Conservation (phyloP, 352 stramenopile species). For the Phytophthora litchii region DNA sequence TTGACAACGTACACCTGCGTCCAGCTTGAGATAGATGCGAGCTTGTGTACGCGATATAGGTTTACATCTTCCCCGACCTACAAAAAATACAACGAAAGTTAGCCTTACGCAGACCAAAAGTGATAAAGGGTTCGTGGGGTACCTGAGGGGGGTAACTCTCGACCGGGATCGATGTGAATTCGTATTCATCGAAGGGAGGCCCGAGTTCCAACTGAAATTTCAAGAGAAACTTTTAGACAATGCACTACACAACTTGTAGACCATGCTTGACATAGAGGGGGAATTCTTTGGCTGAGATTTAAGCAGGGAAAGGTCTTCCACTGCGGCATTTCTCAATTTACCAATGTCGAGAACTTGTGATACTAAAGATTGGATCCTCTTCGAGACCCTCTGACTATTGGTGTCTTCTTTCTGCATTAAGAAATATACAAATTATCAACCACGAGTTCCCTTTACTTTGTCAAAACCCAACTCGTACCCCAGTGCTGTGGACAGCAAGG, state of each 20-base stretch:
- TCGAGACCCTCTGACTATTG: conserved; percentile 62
- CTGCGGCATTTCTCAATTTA: conserved; percentile 61
- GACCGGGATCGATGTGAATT: conserved; percentile 72
- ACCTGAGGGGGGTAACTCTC: conserved; percentile 82
- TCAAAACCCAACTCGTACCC: conserved; percentile 31
- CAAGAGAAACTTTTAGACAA: too few species aligned
- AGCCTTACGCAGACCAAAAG: background rate
- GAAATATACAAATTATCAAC: background rate
- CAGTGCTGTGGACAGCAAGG: conserved; percentile 58
- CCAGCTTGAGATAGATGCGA: conserved; percentile 84
- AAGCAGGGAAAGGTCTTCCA: conserved; percentile 73
- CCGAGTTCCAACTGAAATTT: conserved; percentile 59
- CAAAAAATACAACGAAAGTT: background rate
- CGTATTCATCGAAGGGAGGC: conserved; percentile 66
- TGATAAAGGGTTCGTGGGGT: background rate
- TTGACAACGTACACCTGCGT: conserved; percentile 85
- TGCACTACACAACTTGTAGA: conserved; percentile 15
- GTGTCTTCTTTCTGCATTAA: conserved; percentile 50
- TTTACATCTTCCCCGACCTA: conserved; percentile 75
- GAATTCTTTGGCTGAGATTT: conserved; percentile 71
- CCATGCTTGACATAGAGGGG: conserved; percentile 47
- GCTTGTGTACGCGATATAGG: conserved; percentile 72
- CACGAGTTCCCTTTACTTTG: background rate
- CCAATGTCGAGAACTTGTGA: conserved; percentile 69
- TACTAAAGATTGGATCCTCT: conserved; percentile 71